Base-by-base conservation (phyloP, 176 grass and related monocot species). In the Avena atlantica region DNA sequence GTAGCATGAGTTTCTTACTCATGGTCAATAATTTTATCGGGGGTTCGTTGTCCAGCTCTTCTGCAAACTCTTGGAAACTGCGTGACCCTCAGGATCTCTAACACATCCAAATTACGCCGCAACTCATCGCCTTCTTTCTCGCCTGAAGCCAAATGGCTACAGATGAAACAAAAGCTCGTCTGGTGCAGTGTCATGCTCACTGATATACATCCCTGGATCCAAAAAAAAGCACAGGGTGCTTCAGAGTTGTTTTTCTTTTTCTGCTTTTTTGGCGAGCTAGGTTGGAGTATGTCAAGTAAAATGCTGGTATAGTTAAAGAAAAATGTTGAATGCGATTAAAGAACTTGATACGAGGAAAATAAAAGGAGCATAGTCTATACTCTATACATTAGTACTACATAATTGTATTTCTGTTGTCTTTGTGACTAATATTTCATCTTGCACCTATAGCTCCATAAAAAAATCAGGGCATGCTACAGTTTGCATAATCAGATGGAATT, bases 91-190 rank as follows among this genome's bases (percentile, higher is more conserved):
- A 95, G 74, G 60, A 95, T 97, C 87, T 95, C 92, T 75, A 88
- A 23, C 23, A 97, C 95, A 87, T 97, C 95, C 65, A 53, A 90
- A 78, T 97, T 97, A 78, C 95, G 86, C 23, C 91, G 89, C 72
- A 97, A 82, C 65, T 97, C 95, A 78, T 97, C 95, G 1, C 95
- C 91, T 83, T 95, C 95, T 95, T 98, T 98, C 76, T 98, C 87
- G 53, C 95, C 95, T 64, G 95, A 98, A 89, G 95, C 91, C 50
- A 98, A 88, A 86, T 98, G 95, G 83, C 93, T 93, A 74, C 95
- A 98, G 58, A 98, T 79, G 55, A 98, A 98, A 86, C 95, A 98
- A 90, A 98, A 93, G 83, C 87, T 92, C 74, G 95, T 95, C 86
- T 93, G 89, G 79, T 98, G 93, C 72, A 98, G 76, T 78, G 95